A percentile compares a stretch with the other conserved stretches of the same genome.
phyloP scores from a whole-genome alignment of 78 protist species.

The Diacronema lutheri region DNA sequence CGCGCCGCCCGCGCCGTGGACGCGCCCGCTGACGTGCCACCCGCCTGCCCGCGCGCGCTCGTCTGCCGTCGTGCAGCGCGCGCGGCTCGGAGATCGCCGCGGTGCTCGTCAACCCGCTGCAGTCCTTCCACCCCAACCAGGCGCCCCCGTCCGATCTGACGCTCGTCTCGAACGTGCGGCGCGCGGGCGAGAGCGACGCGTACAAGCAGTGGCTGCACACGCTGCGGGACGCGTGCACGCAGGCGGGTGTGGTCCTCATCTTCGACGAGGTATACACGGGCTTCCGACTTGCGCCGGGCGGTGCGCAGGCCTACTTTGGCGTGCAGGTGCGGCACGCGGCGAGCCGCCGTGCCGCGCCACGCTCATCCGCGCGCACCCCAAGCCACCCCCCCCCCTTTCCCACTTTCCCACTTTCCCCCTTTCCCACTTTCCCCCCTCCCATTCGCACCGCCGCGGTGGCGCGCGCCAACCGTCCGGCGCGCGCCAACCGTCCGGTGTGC shows the following conservation, averaged over 20 bases:
- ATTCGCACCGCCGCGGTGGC: too few relatives aligned
- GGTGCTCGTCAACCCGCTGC: constrained; percentile 25
- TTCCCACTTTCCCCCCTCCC: too few relatives aligned
- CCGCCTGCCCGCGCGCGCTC: neutral
- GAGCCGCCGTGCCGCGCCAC: too few relatives aligned
- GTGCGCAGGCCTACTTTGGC: constrained; percentile 7
- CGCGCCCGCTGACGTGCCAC: neutral
- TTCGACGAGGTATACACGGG: constrained; percentile 24
- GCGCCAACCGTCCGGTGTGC: too few relatives aligned
- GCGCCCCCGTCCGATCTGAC: neutral
- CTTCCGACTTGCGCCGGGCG: constrained; percentile 19
- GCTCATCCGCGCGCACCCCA: too few relatives aligned
- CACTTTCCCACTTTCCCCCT: too few relatives aligned
- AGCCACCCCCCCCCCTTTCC: too few relatives aligned
- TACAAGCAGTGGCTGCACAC: neutral
- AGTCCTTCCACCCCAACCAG: neutral
- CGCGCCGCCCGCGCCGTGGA: neutral
- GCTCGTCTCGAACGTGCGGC: neutral
- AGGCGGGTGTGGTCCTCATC: neutral
- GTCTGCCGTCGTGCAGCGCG: neutral
- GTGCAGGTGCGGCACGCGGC: neutral
- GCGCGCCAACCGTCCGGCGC: too few relatives aligned
- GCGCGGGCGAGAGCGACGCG: neutral
- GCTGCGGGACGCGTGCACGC: constrained; percentile 2
- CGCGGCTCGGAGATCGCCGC: constrained; percentile 22